Evolutionary conservation across 2,329 filamentous ascomycete species (phyloP), one percentile per base, ranked within the genome.

Genomic region (Elsinoe ampelina): DNA sequence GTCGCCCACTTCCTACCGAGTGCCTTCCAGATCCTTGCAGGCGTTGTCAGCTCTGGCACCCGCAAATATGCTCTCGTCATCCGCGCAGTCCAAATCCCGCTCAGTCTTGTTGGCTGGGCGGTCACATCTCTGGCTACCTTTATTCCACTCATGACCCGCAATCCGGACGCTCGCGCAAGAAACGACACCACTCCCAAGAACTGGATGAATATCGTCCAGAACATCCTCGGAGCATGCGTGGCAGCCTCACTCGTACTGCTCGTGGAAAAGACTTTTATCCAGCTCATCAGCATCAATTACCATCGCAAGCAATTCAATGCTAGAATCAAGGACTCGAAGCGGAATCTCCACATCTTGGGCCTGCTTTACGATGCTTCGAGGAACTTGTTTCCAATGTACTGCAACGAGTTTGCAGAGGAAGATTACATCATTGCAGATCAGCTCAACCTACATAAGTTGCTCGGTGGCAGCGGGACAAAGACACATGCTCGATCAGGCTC

Each of bases 321-420:
- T 26, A 79, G 79, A 66, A 97, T 98, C 76, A 87, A 89, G 70
- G 85, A 89, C 41, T 95, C 90, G 20, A 97, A 98, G 75, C 85
- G 82, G 57, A 88, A 92, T 63, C 81, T 97, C 48, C 80, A 83
- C 66, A 80, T 97, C 2, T 77, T 98, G 1, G 85, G 87, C 15
- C 75, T 93, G 30, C 82, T 98, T 57, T 96, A 95, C 70, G 91
- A 97, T 62, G 90, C 91, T 17, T 96, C 92, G 2, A 81, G 90
- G 55, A 80, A 83, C 4, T 77, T 97, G 52, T 98, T 97, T 67
- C 93, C 93, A 22, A 86, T 90, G 72, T 95, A 95, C 73, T 95
- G 90, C 72, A 79, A 77, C 20, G 92, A 97, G 65, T 97, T 98
- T 65, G 78, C 80, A 15, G 88, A 96, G 20, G 93, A 97, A 68